Evolutionary conservation across 1,284 basidiomycete genomes (phyloP).

Genomic region (Leccinum laetum): DNA sequence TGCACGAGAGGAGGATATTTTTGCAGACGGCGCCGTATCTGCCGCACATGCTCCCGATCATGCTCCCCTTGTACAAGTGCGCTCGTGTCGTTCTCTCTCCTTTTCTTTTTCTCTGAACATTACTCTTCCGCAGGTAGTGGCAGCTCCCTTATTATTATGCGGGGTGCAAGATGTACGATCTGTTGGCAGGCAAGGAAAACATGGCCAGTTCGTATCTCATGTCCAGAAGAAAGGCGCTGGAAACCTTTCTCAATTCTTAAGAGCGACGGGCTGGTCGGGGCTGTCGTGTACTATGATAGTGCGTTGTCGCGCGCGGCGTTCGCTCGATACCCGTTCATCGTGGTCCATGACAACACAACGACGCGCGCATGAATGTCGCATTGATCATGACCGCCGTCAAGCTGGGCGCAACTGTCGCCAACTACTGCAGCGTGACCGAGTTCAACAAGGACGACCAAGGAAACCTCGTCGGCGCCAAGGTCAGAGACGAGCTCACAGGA

Average conservation of each 20-base stretch:
- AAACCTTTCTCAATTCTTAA: conserved; percentile 81
- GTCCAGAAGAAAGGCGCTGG: conserved; percentile 82
- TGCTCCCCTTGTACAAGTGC: conserved; percentile 90
- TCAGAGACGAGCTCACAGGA: conserved; percentile 85
- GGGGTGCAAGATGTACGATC: conserved; percentile 96
- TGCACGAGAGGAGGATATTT: no score
- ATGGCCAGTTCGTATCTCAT: conserved; percentile 97
- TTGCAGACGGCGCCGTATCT: conserved; percentile 72
- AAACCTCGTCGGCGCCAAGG: conserved; percentile 72
- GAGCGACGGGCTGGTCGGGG: conserved; percentile 89
- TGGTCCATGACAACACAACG: conserved; percentile 89
- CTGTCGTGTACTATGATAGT: conserved; percentile 98
- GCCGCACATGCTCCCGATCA: conserved; percentile 90
- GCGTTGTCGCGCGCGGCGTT: conserved; percentile 16
- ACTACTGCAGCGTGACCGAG: conserved; percentile 87
- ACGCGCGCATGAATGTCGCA: conserved; percentile 97
- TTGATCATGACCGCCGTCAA: conserved; percentile 94
- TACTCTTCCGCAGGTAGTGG: conserved; percentile 71
- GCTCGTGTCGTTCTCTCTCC: background rate
- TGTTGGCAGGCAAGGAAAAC: conserved; percentile 95
- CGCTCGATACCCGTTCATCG: background rate
- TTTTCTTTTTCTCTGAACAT: background rate
- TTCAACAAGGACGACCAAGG: conserved; percentile 73
- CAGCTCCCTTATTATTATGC: conserved; percentile 96
- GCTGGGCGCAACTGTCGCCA: conserved; percentile 73